Evolutionary conservation across 2,329 filamentous ascomycete species (phyloP), one percentile per base, ranked within the genome.

Genomic region (Colletotrichum scovillei): DNA sequence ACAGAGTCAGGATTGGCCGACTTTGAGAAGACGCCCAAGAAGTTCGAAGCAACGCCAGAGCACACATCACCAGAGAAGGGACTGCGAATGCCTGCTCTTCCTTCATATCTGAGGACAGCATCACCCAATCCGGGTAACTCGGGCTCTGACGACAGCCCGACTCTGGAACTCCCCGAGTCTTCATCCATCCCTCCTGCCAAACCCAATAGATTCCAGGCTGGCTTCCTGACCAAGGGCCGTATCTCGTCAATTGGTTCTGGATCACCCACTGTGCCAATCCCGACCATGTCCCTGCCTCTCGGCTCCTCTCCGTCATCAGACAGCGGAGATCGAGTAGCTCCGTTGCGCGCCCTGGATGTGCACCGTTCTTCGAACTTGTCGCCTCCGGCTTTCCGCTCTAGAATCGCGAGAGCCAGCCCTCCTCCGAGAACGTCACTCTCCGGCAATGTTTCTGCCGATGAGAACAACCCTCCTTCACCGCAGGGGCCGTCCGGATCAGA

Each of bases 11-110:
- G 95, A 0, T 85, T 98, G 69, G 95, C 94, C 12, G 97, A 98
- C 80, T 98, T 96, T 80, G 94, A 96, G 79, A 94, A 95, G 83
- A 98, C 96, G 3, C 96, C 97, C 1, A 90, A 95, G 81, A 93
- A 92, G 79, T 86, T 76, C 26, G 75, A 89, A 19, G 86, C 86
- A 2, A 89, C 90, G 0, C 89, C 91, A 7, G 89, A 91, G 63
- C 82, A 82, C 59, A 73, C 68, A 28, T 90, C 89, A 19, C 88
- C 88, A 0, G 84, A 87, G 53, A 88, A 90, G 32, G 30, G 63
- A 4, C 35, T 72, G 22, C 56, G 52, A 9, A 68, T 75, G 72
- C 83, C 83, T 16, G 81, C 86, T 35, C 80, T 88, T n/a, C 90
- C 92, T 22, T 85, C 87, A 74, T 89, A 87, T 79, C 84, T 86